Percentiles rank a stretch among this genome's conserved stretches.
Conservation (phyloP, 2,329 filamentous ascomycete genomes). For the Rhynchosporium secalis region DNA sequence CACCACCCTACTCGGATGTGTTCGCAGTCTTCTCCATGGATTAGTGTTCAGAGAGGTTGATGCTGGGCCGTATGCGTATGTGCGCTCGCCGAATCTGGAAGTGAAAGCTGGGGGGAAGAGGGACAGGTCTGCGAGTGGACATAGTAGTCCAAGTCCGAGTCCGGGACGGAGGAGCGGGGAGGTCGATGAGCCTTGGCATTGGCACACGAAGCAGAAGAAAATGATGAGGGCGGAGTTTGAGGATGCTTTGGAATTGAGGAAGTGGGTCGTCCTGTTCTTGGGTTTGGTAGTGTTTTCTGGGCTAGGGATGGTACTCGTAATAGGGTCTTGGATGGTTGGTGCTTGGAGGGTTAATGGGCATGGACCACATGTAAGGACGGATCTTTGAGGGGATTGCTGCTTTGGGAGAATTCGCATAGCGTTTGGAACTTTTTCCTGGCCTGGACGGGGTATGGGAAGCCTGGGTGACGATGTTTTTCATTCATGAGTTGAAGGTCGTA, state of each 20-base stretch:
- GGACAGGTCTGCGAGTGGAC: slow-evolving; percentile 7
- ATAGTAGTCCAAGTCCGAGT: background rate
- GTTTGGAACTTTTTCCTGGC: background rate
- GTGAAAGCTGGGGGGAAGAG: background rate
- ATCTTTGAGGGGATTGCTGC: background rate
- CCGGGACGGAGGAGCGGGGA: background rate
- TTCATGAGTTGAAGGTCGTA: no score
- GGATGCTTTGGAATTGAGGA: slow-evolving; percentile 38
- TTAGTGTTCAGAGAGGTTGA: slow-evolving; percentile 27
- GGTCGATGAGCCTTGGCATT: slow-evolving; percentile 37
- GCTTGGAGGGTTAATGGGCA: slow-evolving; percentile 5
- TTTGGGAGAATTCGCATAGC: background rate
- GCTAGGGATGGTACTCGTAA: slow-evolving; percentile 6
- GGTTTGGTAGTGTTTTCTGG: slow-evolving; percentile 15
- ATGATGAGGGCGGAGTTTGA: slow-evolving; percentile 39
- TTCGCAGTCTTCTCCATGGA: slow-evolving; percentile 26
- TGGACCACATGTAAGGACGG: background rate
- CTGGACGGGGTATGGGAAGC: background rate
- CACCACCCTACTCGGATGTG: slow-evolving; percentile 21
- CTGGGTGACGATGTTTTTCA: no score
- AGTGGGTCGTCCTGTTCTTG: slow-evolving; percentile 33
- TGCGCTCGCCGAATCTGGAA: slow-evolving; percentile 24
- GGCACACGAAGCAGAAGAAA: slow-evolving; percentile 38
- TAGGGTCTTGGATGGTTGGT: slow-evolving; percentile 21
- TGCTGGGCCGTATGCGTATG: slow-evolving; percentile 33